Conservation (phyloP, 108 stramenopile species). For the Mediolabrus comicus region DNA sequence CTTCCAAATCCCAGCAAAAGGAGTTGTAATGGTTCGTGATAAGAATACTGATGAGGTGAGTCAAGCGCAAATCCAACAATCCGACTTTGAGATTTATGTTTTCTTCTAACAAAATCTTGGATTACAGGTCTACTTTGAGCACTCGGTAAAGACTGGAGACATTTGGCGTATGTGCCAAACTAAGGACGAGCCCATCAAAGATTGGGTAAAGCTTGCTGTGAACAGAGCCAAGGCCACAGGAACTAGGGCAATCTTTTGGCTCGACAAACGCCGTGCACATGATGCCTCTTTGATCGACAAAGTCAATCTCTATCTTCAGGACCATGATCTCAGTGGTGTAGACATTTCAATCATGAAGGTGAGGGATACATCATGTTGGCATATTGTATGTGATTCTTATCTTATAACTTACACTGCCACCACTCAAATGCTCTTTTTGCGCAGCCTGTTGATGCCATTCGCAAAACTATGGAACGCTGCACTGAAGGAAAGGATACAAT, state of each 20-base stretch:
- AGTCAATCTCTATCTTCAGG: constrained; percentile 83
- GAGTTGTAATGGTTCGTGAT: constrained; percentile 75
- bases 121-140: constrained; percentile 62
- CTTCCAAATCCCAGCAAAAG: constrained; percentile 75
- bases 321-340: constrained; percentile 81
- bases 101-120: not conserved
- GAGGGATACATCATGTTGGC: not conserved
- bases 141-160: constrained; percentile 83
- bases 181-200: constrained; percentile 88
- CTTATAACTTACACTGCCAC: not conserved
- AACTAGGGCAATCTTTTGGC: constrained; percentile 86
- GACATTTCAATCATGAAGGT: constrained; percentile 88
- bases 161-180: constrained; percentile 95
- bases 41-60: constrained; percentile 69
- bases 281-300: constrained; percentile 82
- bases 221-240: constrained; percentile 80
- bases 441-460: constrained; percentile 84
- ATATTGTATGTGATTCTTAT: not conserved
- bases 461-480: constrained; percentile 83
- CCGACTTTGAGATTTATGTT: not conserved
- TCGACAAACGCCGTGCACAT: constrained; percentile 89
- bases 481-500: constrained; percentile 89
- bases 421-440: not conserved
- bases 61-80: not conserved
- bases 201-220: constrained; percentile 92